Evolutionary conservation across 2,329 filamentous ascomycete species (phyloP).

Genomic region (Phyllosticta citribraziliensis): DNA sequence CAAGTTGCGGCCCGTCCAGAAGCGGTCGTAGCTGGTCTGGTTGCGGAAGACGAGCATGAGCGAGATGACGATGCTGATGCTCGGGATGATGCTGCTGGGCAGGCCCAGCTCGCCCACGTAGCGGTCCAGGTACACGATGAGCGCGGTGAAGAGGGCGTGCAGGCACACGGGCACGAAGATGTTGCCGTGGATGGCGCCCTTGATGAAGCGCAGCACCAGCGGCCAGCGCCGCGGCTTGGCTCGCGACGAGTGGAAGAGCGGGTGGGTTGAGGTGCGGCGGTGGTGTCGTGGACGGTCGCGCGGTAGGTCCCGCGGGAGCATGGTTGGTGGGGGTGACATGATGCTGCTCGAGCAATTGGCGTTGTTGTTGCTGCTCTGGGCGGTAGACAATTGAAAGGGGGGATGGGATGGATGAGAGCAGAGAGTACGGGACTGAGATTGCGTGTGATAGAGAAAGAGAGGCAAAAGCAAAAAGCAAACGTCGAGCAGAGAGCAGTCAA

Average conservation of each 20-base stretch:
- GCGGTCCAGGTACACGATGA: conserved; percentile 50
- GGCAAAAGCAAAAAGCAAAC: not conserved
- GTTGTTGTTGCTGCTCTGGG: not conserved
- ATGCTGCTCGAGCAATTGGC: not conserved
- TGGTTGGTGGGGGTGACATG: not conserved
- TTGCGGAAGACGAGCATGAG: conserved; percentile 60
- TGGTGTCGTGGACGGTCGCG: conserved; percentile 9
- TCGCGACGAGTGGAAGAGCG: conserved; percentile 35
- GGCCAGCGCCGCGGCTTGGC: conserved; percentile 48
- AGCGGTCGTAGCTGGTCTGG: conserved; percentile 53
- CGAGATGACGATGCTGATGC: conserved; percentile 55
- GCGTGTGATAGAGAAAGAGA: not conserved
- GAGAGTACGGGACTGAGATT: not conserved
- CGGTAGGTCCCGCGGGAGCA: not conserved
- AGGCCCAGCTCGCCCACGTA: conserved; percentile 43
- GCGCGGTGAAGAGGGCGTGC: conserved; percentile 48
- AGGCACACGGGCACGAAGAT: conserved; percentile 48
- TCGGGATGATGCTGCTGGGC: conserved; percentile 51
- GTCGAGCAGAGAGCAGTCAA: not conserved
- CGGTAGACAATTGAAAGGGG: not conserved
- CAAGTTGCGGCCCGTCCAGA: conserved; percentile 52
- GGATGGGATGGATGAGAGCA: not conserved
- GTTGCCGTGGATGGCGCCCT: conserved; percentile 51
- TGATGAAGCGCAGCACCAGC: conserved; percentile 53
- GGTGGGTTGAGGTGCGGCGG: conserved; percentile 30